Evolutionary conservation across 129 eudicot species (phyloP), one percentile per base, ranked within the genome.

Genomic region (Artemisia tridentata): DNA sequence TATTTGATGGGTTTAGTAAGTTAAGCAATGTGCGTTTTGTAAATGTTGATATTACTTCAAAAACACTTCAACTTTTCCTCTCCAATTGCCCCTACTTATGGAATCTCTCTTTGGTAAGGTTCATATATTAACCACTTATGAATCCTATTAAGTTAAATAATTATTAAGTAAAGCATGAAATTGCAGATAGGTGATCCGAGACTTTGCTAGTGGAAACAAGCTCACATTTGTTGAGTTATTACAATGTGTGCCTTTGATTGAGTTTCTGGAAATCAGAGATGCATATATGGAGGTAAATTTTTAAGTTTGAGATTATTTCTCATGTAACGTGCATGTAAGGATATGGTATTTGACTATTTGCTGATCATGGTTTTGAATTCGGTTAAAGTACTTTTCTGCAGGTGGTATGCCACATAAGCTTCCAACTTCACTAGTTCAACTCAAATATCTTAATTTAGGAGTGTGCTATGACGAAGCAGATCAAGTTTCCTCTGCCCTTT

Each of bases 331-430:
- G n/a, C 15, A 12, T 12, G 55, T 50, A 16, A 14, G 55, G 8
- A 50, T 50, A 12, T 16, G 55, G 55, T 14, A 12, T 50, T n/a
- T n/a, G n/a, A n/a, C 27, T 15, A 12, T 51, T 2, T 14, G 7
- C 55, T 50, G 17, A 50, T 50, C 7, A 5, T 50, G 17, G 17
- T 50, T 50, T 50, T 14, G 5, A 4, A 12, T 49, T 49, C 16
- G 0, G 5, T 50, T 50, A 50, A 50, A 50, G 55, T 14, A 50
- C 6, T 50, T 50, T 5, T 14, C 17, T 50, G 55, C 55, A 50
- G 55, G 55, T 50, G 55, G 55, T 50, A 50, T 50, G 55, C 55
- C 55, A 13, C 18, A 50, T 50, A 50, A 50, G 17, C 55, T 50
- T 16, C 55, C 55, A 50, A 50, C 15, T 12, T 12, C 55, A 50